These are phyloP conservation scores for Metschnikowia anglica DNA, from an alignment of 805 yeast genomes.

Conservation along the genomic window DNA sequence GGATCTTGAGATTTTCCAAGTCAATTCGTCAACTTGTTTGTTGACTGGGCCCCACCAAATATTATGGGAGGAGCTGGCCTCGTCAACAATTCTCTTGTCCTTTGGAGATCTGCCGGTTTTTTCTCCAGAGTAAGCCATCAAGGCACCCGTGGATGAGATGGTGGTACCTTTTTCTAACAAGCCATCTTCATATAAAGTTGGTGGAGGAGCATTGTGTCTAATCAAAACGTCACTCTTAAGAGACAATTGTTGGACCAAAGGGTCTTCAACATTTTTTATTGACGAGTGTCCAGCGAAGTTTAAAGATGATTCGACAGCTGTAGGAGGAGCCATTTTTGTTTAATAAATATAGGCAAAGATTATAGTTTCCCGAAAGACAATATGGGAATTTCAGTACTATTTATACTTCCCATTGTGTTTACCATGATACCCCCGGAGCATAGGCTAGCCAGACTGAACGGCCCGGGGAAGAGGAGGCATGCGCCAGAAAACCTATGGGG, in stretches of 20 bases:
- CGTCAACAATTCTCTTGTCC: constrained; percentile 97
- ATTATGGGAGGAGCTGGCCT: constrained; percentile 75
- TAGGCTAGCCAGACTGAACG: constrained; percentile 3
- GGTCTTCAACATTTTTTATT: constrained; percentile 41
- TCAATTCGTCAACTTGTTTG: constrained; percentile 87
- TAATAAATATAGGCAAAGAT: neutral
- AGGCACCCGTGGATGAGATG: constrained; percentile 88
- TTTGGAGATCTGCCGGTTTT: constrained; percentile 98
- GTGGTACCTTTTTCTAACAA: constrained; percentile 87
- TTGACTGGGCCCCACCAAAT: constrained; percentile 99
- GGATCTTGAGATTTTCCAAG: constrained; percentile 93
- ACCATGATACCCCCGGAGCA: constrained; percentile 8
- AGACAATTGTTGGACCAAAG: constrained; percentile 40
- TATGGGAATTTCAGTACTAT: constrained; percentile 12
- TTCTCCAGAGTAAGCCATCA: constrained; percentile 91
- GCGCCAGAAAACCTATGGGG: constrained; percentile 10
- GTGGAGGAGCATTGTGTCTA: constrained; percentile 91
- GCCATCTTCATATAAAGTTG: constrained; percentile 93
- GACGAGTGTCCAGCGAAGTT: constrained; percentile 41
- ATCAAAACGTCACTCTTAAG: constrained; percentile 62
- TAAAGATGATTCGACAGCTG: constrained; percentile 45
- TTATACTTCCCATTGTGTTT: constrained; percentile 15
- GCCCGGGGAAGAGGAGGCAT: constrained; percentile 17
- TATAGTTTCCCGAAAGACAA: neutral
- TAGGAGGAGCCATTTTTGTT: constrained; percentile 41